Evolutionary conservation across 1,284 basidiomycete species (phyloP), one percentile per base, ranked within the genome.

Genomic region (Moesziomyces sp.): DNA sequence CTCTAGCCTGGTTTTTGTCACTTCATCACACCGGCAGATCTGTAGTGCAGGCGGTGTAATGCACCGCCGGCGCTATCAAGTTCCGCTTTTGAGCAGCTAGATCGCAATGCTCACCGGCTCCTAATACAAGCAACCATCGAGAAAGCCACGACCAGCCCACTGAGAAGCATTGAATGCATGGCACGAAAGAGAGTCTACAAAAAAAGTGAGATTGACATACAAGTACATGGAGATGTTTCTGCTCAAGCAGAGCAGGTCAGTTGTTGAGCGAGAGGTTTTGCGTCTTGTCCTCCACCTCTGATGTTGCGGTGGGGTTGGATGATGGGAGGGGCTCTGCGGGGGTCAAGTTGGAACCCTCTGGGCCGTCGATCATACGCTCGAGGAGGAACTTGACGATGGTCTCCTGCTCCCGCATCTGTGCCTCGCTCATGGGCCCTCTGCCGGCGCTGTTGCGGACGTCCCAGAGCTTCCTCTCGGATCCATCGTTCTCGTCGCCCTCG

Each of bases 341-440:
- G 16, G 61, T 55, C 5, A 66, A 24, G 1, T 40, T 44, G 7
- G 69, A 65, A 1, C 54, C 59, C 30, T 74, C 52, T 5, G 71
- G 63, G 26, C 73, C 68, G 16, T 71, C 68, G 54, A 75, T 71
- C 73, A 80, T 77, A 10, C 66, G 42, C 24, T 76, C 71, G 16
- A 83, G 65, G 40, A 83, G 52, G 55, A 72, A 80, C 50, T 80
- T 77, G 24, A 84, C 83, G 6, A 83, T 69, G 5, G 61, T 54
- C 42, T 84, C 83, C 58, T 78, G 66, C 44, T 80, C 76, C 11
- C 69, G 58, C 78, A 83, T 79, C 67, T 84, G 82, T 0, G 83
- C 82, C 51, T 84, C 83, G 46, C 70, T 76, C 80, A 82, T 84
- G 5, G 83, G 83, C 3, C 83, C 83, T 10, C 78, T 58, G 5